phyloP scores from a whole-genome alignment of 2,329 filamentous ascomycete genomes.

The Aspergillus sp. region DNA sequence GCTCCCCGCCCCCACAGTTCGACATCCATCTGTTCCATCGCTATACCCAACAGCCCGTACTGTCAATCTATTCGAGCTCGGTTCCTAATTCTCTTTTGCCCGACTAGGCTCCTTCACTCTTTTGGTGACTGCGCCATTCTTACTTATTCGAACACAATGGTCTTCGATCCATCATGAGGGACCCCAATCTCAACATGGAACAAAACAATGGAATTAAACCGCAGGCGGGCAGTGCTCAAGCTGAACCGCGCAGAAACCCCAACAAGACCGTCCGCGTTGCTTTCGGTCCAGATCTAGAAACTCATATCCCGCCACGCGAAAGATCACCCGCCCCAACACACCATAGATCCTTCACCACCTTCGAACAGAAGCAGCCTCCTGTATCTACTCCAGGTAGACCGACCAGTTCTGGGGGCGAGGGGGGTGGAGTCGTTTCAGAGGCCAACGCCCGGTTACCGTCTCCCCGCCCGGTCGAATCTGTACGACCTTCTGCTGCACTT shows the following conservation, averaged over 20 bases:
- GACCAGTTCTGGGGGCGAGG: slow-evolving; percentile 28
- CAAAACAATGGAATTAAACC: slow-evolving; percentile 18
- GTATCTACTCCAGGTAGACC: slow-evolving; percentile 18
- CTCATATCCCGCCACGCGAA: slow-evolving; percentile 31
- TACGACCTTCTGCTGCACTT: slow-evolving; percentile 34
- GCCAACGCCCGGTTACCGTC: slow-evolving; percentile 19
- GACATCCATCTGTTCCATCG: slow-evolving; percentile 1
- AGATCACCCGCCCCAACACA: slow-evolving; percentile 28
- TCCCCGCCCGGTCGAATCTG: slow-evolving; percentile 25
- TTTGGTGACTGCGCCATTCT: slow-evolving; percentile 6
- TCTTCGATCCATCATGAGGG: slow-evolving; percentile 29
- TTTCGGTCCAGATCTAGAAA: slow-evolving; percentile 35
- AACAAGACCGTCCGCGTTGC: slow-evolving; percentile 34
- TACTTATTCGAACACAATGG: slow-evolving; percentile 24
- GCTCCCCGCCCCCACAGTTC: background rate
- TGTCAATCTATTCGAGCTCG: background rate
- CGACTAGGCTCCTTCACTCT: slow-evolving; percentile 5
- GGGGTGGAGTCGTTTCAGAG: slow-evolving; percentile 15
- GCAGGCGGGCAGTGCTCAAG: slow-evolving; percentile 22
- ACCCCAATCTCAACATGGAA: slow-evolving; percentile 32
- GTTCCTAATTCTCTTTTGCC: background rate
- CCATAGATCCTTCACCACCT: slow-evolving; percentile 30
- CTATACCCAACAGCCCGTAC: background rate
- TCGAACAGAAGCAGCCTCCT: slow-evolving; percentile 24
- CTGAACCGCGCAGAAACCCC: slow-evolving; percentile 26